A percentile compares a stretch with the other conserved stretches of the same genome.
phyloP scores from a whole-genome alignment of 345 rosid species.

The Boechera stricta region DNA sequence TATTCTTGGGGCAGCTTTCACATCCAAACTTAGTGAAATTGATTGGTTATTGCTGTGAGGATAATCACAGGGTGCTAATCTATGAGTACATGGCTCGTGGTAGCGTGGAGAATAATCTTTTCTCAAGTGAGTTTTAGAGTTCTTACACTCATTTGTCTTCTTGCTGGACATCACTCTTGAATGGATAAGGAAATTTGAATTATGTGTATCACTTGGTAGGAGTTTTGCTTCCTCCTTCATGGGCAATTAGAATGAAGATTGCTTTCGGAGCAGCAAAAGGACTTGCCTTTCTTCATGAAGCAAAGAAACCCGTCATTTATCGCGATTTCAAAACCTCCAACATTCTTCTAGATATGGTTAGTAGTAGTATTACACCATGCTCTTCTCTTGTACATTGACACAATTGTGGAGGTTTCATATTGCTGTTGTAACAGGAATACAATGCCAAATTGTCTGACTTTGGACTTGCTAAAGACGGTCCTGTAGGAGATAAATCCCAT shows the following conservation, averaged over 20 bases:
- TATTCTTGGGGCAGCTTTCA: conserved; percentile 95
- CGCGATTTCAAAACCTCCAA: conserved; percentile 98
- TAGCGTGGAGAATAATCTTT: conserved; percentile 86
- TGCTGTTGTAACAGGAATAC: conserved; percentile 66
- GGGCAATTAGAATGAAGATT: conserved; percentile 89
- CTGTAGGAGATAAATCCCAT: conserved; percentile 94
- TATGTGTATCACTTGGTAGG: conserved; percentile 52
- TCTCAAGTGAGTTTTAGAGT: conserved; percentile 70
- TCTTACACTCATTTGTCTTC: conserved; percentile 12
- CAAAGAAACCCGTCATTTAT: conserved; percentile 93
- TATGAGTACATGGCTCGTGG: conserved; percentile 96
- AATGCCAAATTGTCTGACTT: conserved; percentile 94
- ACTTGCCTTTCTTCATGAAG: conserved; percentile 94
- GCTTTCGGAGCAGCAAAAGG: conserved; percentile 98
- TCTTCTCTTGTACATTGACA: conserved; percentile 12
- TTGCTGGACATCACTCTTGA: conserved; percentile 4
- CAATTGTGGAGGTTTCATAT: conserved; percentile 29
- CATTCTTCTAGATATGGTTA: conserved; percentile 82
- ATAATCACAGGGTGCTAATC: conserved; percentile 79
- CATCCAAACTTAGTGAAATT: conserved; percentile 94
- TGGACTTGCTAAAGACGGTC: conserved; percentile 98
- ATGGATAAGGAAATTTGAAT: neutral
- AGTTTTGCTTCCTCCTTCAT: conserved; percentile 90
- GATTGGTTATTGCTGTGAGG: conserved; percentile 94
- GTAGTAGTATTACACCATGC: conserved; percentile 33